Conservation (phyloP, 2,329 filamentous ascomycete genomes). For the Gremmenia infestans region DNA sequence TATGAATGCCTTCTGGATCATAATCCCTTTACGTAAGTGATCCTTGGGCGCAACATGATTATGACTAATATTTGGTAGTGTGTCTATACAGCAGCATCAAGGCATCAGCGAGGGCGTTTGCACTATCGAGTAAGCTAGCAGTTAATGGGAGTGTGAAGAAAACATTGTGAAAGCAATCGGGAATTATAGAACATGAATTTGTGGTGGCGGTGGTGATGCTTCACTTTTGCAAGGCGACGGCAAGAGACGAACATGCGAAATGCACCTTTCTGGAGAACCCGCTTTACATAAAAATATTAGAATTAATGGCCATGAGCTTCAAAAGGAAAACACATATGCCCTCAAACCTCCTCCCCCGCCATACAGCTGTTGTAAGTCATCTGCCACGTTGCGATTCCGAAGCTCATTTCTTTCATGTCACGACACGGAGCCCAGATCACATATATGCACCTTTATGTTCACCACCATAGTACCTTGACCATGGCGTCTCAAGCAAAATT, state of each 20-base stretch:
- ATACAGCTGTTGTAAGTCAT: too few relatives aligned
- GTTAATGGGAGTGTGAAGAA: conserved; percentile 13
- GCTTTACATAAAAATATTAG: too few relatives aligned
- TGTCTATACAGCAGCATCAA: conserved; percentile 24
- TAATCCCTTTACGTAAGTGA: conserved; percentile 50
- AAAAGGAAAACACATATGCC: too few relatives aligned
- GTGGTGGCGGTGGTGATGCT: not conserved
- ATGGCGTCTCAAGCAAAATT: too few relatives aligned
- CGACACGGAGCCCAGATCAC: too few relatives aligned
- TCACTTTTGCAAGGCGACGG: not conserved
- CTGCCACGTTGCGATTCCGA: too few relatives aligned
- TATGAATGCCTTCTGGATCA: conserved; percentile 56
- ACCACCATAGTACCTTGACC: too few relatives aligned
- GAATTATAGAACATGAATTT: not conserved
- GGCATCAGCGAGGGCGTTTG: conserved; percentile 22
- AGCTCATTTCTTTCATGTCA: too few relatives aligned
- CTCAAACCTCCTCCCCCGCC: too few relatives aligned
- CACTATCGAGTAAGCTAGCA: conserved; percentile 3
- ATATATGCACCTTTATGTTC: too few relatives aligned
- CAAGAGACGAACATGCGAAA: not conserved
- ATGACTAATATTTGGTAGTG: conserved; percentile 7
- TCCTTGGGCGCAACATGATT: not conserved
- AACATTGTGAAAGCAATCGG: conserved; percentile 1
- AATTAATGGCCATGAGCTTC: too few relatives aligned
- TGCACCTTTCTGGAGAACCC: too few relatives aligned